Evolutionary conservation across 352 stramenopile species (phyloP).

Genomic region (Phytopythium vexans): DNA sequence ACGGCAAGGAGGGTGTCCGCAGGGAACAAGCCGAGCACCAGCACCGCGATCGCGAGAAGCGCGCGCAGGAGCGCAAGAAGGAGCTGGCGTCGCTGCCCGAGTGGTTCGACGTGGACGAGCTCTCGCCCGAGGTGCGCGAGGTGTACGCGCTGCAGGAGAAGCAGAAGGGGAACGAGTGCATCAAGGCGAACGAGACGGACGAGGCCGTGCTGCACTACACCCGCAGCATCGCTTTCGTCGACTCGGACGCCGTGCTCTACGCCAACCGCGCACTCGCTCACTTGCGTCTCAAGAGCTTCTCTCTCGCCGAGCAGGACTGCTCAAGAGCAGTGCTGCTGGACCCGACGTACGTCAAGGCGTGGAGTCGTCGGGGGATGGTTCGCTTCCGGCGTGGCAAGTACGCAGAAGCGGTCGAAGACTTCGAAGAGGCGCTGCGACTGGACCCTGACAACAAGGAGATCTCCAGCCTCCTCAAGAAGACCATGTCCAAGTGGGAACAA

Average conservation of each 20-base stretch:
- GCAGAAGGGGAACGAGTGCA: constrained; percentile 94
- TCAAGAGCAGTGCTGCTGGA: constrained; percentile 73
- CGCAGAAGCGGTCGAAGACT: constrained; percentile 76
- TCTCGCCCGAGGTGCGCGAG: constrained; percentile 45
- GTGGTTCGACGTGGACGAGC: constrained; percentile 50
- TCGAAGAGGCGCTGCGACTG: constrained; percentile 58
- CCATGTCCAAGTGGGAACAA: constrained; percentile 64
- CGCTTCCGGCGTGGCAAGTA: constrained; percentile 87
- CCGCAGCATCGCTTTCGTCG: constrained; percentile 80
- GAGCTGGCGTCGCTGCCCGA: constrained; percentile 57
- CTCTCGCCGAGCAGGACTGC: constrained; percentile 85
- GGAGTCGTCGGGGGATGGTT: constrained; percentile 84
- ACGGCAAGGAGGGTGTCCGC: constrained; percentile 41
- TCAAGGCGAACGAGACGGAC: constrained; percentile 81
- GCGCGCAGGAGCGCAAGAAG: constrained; percentile 39
- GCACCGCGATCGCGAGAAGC: constrained; percentile 31
- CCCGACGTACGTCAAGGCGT: constrained; percentile 84
- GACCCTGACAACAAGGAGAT: constrained; percentile 74
- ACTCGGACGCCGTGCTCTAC: constrained; percentile 74
- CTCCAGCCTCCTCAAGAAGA: constrained; percentile 76
- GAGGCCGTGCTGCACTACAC: constrained; percentile 88
- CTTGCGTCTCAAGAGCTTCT: constrained; percentile 81
- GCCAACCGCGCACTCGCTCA: constrained; percentile 86
- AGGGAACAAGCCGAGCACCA: constrained; percentile 33
- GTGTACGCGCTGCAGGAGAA: constrained; percentile 80